Evolutionary conservation across 2,329 filamentous ascomycete species (phyloP).

Genomic region (Apiospora kogelbergensis): DNA sequence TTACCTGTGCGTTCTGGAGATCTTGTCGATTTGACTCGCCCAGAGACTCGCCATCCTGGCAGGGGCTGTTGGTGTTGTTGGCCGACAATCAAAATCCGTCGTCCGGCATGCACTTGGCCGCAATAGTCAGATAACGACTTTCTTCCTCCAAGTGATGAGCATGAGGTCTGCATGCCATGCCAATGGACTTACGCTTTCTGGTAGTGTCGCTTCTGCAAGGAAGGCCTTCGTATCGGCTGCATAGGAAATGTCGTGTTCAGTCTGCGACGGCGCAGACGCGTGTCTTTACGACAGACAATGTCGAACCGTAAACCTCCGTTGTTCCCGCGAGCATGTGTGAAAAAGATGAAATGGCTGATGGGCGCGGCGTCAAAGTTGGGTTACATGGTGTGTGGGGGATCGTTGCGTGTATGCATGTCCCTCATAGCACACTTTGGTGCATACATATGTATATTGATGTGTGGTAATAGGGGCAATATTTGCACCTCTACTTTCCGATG

Average conservation of each 20-base stretch:
- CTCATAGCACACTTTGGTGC: not conserved
- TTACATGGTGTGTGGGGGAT: slow-evolving; percentile 2
- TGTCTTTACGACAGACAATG: not conserved
- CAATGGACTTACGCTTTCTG: not conserved
- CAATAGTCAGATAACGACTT: not conserved
- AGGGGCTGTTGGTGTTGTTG: not conserved
- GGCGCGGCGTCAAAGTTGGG: not conserved
- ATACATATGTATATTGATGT: not conserved
- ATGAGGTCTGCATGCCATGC: not conserved
- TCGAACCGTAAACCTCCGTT: not conserved
- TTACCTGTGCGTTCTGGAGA: not conserved
- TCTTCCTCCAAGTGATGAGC: not conserved
- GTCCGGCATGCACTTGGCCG: not conserved
- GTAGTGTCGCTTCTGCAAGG: not conserved
- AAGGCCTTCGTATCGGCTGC: not conserved
- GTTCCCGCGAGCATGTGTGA: not conserved
- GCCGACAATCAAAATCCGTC: not conserved
- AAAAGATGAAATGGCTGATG: not conserved
- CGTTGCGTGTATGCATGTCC: not conserved
- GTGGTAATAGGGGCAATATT: not conserved
- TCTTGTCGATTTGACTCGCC: not conserved
- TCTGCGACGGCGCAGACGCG: not conserved
- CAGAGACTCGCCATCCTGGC: not conserved
- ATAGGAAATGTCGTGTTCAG: not conserved
- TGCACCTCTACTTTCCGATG: not conserved